These are phyloP conservation scores for Trametes cubensis DNA, from an alignment of 768 basidiomycete genomes.

Conservation along the genomic window DNA sequence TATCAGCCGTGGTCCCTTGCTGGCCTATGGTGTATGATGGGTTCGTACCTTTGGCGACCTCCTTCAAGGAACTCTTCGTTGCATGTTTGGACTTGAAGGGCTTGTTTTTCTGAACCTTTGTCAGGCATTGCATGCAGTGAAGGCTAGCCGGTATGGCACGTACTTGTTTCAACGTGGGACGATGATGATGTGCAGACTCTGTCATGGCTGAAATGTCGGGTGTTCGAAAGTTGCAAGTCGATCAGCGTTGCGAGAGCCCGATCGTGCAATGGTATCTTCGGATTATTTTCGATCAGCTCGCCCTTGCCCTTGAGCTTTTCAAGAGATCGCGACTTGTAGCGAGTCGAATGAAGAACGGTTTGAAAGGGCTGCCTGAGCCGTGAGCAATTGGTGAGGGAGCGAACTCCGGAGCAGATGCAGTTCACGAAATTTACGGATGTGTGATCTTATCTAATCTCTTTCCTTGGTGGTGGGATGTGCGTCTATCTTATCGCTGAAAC, in stretches of 20 bases:
- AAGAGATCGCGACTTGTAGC: no score
- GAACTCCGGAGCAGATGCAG: neutral
- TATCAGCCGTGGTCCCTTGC: neutral
- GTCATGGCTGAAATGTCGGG: conserved; percentile 35
- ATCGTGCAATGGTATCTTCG: no score
- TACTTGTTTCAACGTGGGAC: conserved; percentile 87
- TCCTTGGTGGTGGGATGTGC: neutral
- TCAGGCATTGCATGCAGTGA: neutral
- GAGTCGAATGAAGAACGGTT: no score
- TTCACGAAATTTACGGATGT: conserved; percentile 13
- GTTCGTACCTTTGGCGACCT: conserved; percentile 74
- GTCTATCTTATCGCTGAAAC: neutral
- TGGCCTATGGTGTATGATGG: neutral
- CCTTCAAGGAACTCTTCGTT: conserved; percentile 81
- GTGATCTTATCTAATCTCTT: conserved; percentile 13
- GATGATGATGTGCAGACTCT: conserved; percentile 62
- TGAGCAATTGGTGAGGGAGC: no score
- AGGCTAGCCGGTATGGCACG: conserved; percentile 15
- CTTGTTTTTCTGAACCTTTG: conserved; percentile 75
- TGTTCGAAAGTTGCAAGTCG: neutral
- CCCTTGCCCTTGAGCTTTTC: neutral
- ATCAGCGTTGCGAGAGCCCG: neutral
- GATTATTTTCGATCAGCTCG: no score
- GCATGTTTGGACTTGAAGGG: conserved; percentile 90
- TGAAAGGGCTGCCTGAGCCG: neutral